phyloP scores from a whole-genome alignment of 2,329 filamentous ascomycete genomes.

The Sporothrix globosa region DNA sequence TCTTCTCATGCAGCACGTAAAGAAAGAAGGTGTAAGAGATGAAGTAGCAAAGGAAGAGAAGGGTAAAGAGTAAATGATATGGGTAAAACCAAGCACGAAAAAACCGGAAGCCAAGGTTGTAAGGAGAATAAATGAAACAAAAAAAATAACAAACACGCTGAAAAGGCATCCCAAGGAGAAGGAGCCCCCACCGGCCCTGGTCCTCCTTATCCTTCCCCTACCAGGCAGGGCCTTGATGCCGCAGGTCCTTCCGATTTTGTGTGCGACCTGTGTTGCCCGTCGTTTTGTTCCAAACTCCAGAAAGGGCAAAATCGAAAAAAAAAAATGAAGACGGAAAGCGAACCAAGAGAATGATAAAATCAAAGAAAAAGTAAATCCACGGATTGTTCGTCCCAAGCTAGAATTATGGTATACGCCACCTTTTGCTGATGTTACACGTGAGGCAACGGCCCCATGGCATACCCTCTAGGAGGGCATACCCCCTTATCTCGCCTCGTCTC shows the following conservation, averaged over 20 bases:
- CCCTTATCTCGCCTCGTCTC: not conserved
- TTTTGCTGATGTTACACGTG: constrained; percentile 22
- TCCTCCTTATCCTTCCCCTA: not conserved
- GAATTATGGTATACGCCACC: constrained; percentile 18
- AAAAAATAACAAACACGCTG: constrained; percentile 1
- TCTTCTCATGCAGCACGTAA: not conserved
- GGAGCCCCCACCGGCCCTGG: not conserved
- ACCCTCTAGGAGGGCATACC: not conserved
- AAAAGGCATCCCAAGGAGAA: not conserved
- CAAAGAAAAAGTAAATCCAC: not conserved
- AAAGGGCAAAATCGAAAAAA: constrained; percentile 3
- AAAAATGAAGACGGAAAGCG: not conserved
- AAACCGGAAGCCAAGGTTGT: not conserved
- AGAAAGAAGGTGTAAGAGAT: not conserved
- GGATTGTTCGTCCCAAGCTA: not conserved
- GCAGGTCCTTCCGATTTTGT: constrained; percentile 25
- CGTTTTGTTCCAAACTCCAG: constrained; percentile 26
- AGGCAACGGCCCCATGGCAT: not conserved
- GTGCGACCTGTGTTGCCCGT: constrained; percentile 24
- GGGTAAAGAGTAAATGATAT: not conserved
- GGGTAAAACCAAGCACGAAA: not conserved
- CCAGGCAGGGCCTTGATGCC: constrained; percentile 21
- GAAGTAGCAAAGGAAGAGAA: not conserved
- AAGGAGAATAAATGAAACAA: not conserved
- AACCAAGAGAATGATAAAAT: not conserved